A percentile compares a stretch with the other conserved stretches of the same genome.
Evolutionary conservation across 1,284 basidiomycete species (phyloP).

Genomic region (Stereum hirsutum): DNA sequence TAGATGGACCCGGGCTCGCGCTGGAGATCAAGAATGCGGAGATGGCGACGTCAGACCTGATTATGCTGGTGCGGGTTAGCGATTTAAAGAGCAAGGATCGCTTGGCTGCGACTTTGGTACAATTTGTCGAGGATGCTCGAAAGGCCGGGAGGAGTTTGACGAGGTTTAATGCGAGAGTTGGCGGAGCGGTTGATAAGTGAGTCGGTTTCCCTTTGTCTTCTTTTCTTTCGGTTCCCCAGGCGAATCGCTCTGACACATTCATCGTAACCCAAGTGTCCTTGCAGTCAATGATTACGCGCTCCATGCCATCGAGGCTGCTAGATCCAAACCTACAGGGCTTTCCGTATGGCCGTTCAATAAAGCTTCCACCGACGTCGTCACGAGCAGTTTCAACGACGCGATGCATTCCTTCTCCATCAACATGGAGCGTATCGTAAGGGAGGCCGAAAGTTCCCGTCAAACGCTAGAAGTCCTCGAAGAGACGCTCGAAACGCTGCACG

Average conservation of each 20-base stretch:
- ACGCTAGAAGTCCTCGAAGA: constrained; percentile 54
- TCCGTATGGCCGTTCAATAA: background rate
- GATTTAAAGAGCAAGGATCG: constrained; percentile 46
- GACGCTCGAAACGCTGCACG: constrained; percentile 43
- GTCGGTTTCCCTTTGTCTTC: too few species aligned
- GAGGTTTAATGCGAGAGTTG: constrained; percentile 49
- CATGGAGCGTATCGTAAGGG: constrained; percentile 46
- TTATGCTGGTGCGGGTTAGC: constrained; percentile 50
- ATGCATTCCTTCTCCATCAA: constrained; percentile 47
- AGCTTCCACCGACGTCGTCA: background rate
- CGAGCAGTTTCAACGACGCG: constrained; percentile 42
- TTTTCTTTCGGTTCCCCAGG: too few species aligned
- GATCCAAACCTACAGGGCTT: background rate
- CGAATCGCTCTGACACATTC: too few species aligned
- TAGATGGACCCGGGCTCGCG: constrained; percentile 46
- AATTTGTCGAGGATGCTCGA: constrained; percentile 52
- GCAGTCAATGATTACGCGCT: constrained; percentile 63
- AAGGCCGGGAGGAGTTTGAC: constrained; percentile 47
- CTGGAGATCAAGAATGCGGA: constrained; percentile 66
- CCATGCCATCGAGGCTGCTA: constrained; percentile 12
- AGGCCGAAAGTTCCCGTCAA: constrained; percentile 43
- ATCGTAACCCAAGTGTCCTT: constrained; percentile 44
- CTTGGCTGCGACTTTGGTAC: constrained; percentile 38
- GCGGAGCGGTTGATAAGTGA: constrained; percentile 61
- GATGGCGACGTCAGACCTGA: constrained; percentile 60